Evolutionary conservation across 169 alveolate genomes (phyloP), one percentile per base, ranked within the genome.

Genomic region (Neospora caninum): DNA sequence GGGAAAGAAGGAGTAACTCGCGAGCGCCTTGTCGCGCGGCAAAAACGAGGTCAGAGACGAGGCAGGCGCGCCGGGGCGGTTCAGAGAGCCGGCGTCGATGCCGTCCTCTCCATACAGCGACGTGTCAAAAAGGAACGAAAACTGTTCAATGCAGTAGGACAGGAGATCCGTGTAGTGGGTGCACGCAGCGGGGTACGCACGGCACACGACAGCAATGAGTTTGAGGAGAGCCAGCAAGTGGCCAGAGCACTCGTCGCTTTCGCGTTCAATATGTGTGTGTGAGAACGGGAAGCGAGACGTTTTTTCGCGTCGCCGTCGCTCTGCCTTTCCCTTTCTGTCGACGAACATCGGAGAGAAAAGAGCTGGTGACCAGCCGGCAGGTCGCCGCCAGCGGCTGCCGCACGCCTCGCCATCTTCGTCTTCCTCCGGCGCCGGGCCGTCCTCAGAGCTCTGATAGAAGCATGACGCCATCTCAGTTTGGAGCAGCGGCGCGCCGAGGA

Each of bases 101-200:
- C 78, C 78, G 36, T 64, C 78, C 36, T 64, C 78, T 20, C 78
- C 78, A 29, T 64, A 64, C 36, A 64, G 34, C 78, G 78, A 29
- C 36, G 78, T 64, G 87, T 39, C 87, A 41, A 45, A 41, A 49
- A 82, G 69, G 39, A 42, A 41, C 36, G 89, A 25, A 82, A 82
- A 82, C 69, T 69, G 54, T 42, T 82, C 89, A 39, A 31, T 36
- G 6, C 89, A 82, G 67, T 82, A 82, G 41, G 89, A 27, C 54
- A 82, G 38, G 67, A 82, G 54, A 29, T 43, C 89, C 42, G 89
- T 45, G 7, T 82, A 82, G 38, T 82, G 89, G 0, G 67, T 31
- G 67, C 70, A 82, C 39, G 89, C 89, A 18, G 89, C 89, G 22
- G 89, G 89, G 36, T 82, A 82, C n/a, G 69, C 89, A 2, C 67